Evolutionary conservation across 202 grass and related monocot genomes (phyloP).

Genomic region (Cymbopogon flexuosus): DNA sequence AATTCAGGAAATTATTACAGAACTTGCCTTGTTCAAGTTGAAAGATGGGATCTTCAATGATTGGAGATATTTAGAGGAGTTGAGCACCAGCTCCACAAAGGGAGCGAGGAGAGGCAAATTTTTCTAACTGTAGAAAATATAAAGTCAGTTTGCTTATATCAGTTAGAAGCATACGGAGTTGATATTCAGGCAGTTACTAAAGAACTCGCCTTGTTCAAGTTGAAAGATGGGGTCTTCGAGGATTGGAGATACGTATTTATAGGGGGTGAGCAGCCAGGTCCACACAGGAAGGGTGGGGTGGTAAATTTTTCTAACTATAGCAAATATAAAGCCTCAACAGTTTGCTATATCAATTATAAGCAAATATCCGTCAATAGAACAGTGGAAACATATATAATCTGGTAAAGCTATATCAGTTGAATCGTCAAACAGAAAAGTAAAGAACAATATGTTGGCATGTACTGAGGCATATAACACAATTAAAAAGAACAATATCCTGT

Average conservation of each 20-base stretch:
- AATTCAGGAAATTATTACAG: not conserved
- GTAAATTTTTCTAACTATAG: not conserved
- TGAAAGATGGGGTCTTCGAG: not conserved
- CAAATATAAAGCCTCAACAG: not conserved
- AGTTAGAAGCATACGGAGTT: not conserved
- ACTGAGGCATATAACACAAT: not conserved
- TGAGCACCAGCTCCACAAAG: too few species aligned
- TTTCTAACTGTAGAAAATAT: not conserved
- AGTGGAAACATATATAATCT: not conserved
- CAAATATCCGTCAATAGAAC: not conserved
- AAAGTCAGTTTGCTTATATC: not conserved
- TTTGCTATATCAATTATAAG: not conserved
- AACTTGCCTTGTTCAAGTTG: too few species aligned
- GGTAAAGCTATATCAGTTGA: not conserved
- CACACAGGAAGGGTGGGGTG: not conserved
- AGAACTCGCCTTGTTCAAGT: not conserved
- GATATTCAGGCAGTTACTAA: not conserved
- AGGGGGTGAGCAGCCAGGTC: not conserved
- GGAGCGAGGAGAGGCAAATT: too few species aligned
- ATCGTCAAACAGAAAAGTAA: not conserved
- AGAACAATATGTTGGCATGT: not conserved
- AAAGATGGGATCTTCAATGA: too few species aligned
- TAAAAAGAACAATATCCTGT: not conserved
- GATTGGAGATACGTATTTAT: not conserved
- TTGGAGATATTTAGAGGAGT: too few species aligned